phyloP scores from a whole-genome alignment of 2,329 filamentous ascomycete species.

The Botrytis deweyae region DNA sequence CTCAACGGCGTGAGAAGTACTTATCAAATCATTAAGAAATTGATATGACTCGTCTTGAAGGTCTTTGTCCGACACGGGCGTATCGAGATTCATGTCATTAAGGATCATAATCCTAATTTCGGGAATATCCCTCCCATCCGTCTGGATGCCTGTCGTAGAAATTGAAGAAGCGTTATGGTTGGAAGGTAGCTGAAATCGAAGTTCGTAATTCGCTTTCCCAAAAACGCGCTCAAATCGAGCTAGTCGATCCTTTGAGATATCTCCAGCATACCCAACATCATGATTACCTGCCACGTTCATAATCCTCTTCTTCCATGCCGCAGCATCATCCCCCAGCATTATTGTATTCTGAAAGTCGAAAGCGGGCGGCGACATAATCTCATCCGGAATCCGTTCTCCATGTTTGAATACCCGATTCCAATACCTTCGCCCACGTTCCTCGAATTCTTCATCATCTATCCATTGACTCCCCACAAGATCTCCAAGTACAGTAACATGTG shows the following conservation, averaged over 20 bases:
- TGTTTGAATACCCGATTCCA: conserved; percentile 79
- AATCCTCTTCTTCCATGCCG: conserved; percentile 69
- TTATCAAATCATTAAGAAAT: conserved; percentile 71
- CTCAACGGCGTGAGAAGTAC: conserved; percentile 59
- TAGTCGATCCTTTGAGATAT: conserved; percentile 74
- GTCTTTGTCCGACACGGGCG: conserved; percentile 64
- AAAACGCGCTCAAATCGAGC: conserved; percentile 80
- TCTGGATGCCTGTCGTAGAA: conserved; percentile 45
- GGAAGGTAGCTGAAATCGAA: conserved; percentile 64
- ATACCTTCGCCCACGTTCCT: conserved; percentile 67
- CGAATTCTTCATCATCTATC: conserved; percentile 85
- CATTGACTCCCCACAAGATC: conserved; percentile 94
- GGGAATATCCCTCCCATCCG: conserved; percentile 52
- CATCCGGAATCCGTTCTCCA: conserved; percentile 60
- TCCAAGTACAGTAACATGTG: conserved; percentile 84
- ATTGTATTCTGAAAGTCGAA: conserved; percentile 41
- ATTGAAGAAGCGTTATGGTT: conserved; percentile 26
- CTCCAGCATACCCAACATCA: conserved; percentile 93
- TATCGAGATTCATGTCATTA: conserved; percentile 93
- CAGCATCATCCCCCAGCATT: conserved; percentile 44
- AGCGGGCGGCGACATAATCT: conserved; percentile 50
- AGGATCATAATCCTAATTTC: conserved; percentile 80
- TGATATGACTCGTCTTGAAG: conserved; percentile 75
- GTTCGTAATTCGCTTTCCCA: conserved; percentile 87
- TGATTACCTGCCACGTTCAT: conserved; percentile 95